A percentile compares a stretch with the other conserved stretches of the same genome.
phyloP scores from a whole-genome alignment of 2,329 filamentous ascomycete genomes.

The Penicillium sp. region DNA sequence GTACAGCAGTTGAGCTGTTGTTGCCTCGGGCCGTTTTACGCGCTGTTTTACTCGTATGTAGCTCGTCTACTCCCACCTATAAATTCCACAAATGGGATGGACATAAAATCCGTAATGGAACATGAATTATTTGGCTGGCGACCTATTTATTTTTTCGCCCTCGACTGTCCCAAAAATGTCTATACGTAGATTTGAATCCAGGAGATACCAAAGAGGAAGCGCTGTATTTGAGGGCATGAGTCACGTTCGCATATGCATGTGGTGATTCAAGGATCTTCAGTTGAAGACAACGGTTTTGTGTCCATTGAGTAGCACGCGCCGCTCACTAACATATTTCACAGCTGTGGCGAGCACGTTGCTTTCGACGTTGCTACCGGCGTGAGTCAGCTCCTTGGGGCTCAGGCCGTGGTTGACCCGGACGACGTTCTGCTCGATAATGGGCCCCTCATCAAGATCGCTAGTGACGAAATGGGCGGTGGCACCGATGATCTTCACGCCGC shows the following conservation, averaged over 20 bases:
- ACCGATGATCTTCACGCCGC: slow-evolving; percentile 83
- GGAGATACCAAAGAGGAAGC: background rate
- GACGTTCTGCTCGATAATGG: slow-evolving; percentile 82
- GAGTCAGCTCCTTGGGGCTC: slow-evolving; percentile 69
- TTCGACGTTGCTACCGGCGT: slow-evolving; percentile 79
- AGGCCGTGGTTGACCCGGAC: slow-evolving; percentile 71
- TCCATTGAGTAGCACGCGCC: slow-evolving; percentile 71
- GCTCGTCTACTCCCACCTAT: no score
- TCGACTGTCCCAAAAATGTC: background rate
- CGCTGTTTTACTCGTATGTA: no score
- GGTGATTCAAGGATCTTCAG: slow-evolving; percentile 22
- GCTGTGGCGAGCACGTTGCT: slow-evolving; percentile 75
- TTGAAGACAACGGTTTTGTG: slow-evolving; percentile 75
- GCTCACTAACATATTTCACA: slow-evolving; percentile 79
- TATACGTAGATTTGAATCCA: background rate
- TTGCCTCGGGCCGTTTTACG: background rate
- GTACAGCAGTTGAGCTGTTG: background rate
- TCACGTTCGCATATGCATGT: background rate
- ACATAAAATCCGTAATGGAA: background rate
- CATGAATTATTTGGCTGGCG: background rate
- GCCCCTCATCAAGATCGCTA: slow-evolving; percentile 77
- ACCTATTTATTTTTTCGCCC: background rate
- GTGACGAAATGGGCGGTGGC: slow-evolving; percentile 84
- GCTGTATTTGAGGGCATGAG: background rate
- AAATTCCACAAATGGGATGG: background rate